Evolutionary conservation across 805 yeast genomes (phyloP).

Genomic region (Yarrowia hollandica): DNA sequence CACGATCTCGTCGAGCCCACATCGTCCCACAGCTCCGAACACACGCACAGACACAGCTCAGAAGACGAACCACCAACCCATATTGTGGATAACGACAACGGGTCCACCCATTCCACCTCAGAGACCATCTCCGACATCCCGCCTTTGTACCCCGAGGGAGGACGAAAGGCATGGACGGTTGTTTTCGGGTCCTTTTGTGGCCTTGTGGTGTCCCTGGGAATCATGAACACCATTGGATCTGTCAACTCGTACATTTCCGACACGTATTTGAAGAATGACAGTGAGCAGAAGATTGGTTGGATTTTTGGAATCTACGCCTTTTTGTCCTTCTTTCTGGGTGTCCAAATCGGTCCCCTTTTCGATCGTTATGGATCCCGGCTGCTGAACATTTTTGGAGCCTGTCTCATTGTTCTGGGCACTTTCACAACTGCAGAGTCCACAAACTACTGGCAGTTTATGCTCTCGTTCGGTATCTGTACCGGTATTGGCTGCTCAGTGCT

Average conservation of each 20-base stretch:
- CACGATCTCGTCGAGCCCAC: neutral
- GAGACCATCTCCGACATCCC: constrained; percentile 17
- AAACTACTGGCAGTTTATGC: constrained; percentile 57
- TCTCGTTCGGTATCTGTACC: constrained; percentile 54
- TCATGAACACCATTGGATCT: constrained; percentile 66
- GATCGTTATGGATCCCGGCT: constrained; percentile 57
- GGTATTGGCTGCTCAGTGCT: constrained; percentile 50
- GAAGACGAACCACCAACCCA: neutral
- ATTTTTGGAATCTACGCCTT: constrained; percentile 51
- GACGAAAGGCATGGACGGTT: constrained; percentile 56
- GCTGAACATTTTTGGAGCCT: constrained; percentile 49
- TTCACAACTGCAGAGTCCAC: constrained; percentile 54
- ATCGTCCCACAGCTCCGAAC: neutral
- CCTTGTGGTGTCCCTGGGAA: constrained; percentile 58
- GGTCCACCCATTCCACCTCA: neutral
- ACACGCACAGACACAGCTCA: neutral
- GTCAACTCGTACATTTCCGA: constrained; percentile 51
- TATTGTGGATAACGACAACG: neutral
- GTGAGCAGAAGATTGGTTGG: constrained; percentile 63
- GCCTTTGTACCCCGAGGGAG: constrained; percentile 49
- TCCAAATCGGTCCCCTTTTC: constrained; percentile 53
- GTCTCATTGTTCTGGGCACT: constrained; percentile 50
- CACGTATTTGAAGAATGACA: constrained; percentile 50
- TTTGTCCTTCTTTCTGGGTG: constrained; percentile 47
- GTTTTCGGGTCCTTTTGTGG: constrained; percentile 61